These are phyloP conservation scores for Podila epigama DNA, from an alignment of 192 early-diverging fungal genomes.

Conservation along the genomic window DNA sequence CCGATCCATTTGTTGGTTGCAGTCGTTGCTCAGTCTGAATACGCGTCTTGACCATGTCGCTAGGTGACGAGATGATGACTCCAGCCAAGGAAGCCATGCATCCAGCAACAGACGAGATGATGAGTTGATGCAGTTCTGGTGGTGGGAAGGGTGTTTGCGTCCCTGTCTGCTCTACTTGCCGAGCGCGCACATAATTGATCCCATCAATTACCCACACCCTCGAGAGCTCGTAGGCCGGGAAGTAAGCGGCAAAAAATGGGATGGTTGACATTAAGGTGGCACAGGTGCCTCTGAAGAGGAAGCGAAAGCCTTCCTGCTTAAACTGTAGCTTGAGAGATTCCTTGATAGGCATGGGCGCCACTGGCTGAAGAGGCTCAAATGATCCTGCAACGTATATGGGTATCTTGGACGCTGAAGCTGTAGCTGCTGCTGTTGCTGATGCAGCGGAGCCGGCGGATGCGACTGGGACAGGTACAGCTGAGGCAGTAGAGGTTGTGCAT, in stretches of 20 bases:
- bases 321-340: slow-evolving; percentile 38
- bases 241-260: slow-evolving; percentile 53
- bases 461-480: slow-evolving; percentile 14
- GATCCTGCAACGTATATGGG: slow-evolving; percentile 32
- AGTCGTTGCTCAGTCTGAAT: slow-evolving; percentile 50
- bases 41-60: slow-evolving; percentile 50
- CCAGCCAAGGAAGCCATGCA: slow-evolving; percentile 31
- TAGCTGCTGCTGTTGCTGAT: slow-evolving; percentile 6
- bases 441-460: slow-evolving; percentile 7
- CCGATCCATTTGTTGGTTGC: slow-evolving; percentile 27
- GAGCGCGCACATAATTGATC: slow-evolving; percentile 21
- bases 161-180: neutral
- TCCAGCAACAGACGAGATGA: slow-evolving; percentile 40
- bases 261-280: slow-evolving; percentile 47
- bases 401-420: slow-evolving; percentile 12
- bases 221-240: slow-evolving; percentile 43
- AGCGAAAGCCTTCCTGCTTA: slow-evolving; percentile 41
- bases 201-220: slow-evolving; percentile 33
- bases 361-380: slow-evolving; percentile 19
- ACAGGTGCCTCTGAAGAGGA: slow-evolving; percentile 49
- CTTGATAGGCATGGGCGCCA: slow-evolving; percentile 27
- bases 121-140: slow-evolving; percentile 33
- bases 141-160: slow-evolving; percentile 18
- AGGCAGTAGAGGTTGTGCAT: neutral
- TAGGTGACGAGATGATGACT: slow-evolving; percentile 43